Evolutionary conservation across 495 filamentous ascomycete species (phyloP), one percentile per base, ranked within the genome.

Genomic region (Neurospora tetraspora): DNA sequence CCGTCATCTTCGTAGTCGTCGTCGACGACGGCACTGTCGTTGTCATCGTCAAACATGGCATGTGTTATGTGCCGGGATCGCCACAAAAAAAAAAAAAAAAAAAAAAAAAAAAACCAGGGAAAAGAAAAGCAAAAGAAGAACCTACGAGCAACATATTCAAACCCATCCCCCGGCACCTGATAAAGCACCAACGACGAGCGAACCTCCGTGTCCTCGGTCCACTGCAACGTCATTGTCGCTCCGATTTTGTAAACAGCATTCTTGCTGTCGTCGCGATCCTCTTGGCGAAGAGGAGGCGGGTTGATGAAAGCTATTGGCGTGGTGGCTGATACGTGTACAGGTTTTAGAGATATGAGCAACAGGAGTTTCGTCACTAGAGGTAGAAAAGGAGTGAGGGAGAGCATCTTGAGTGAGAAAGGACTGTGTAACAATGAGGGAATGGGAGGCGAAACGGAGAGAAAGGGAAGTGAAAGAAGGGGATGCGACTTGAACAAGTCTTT

Each of bases 391-490:
- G 20, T 1, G 11, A 59, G 11, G 47, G 23, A 31, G 11, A 27
- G 47, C 47, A 59, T 59, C 4, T 3, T 20, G 42, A 45, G 18
- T n/a, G 9, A 43, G 31, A 71, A 75, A 42, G 34, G 68, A 16
- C 36, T 71, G 16, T 74, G 53, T 61, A 78, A 45, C 71, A 47
- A 47, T n/a, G 43, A 47, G 8, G 3, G 9, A 47, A 47, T 11
- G 9, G 1, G n/a, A 47, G 45, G n/a, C 9, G n/a, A 47, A 47
- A 12, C n/a, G 4, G 45, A 23, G 45, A 47, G 10, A 47, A 47
- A 47, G 3, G n/a, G n/a, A 23, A 47, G 8, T 11, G n/a, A 20
- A 23, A 47, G n/a, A 23, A 11, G n/a, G 45, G n/a, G 9, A 23
- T 5, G n/a, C 3, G 43, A 11, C 18, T 47, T 10, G 3, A 20